Conservation (phyloP, 305 asterid species). For the Stenogyne calaminthoides region DNA sequence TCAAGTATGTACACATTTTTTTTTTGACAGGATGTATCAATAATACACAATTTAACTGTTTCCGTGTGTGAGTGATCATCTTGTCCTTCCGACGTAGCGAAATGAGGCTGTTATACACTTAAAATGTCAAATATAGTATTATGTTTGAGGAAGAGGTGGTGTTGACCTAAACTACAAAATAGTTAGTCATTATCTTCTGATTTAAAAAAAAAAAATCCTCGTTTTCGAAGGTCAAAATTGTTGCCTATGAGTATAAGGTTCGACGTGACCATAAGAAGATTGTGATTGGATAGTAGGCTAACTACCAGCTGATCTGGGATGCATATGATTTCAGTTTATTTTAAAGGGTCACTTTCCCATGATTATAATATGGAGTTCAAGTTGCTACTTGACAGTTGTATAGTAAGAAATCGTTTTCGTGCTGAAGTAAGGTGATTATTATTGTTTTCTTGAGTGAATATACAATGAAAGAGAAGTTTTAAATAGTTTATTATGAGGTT, state of each 20-base stretch:
- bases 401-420: slow-evolving; percentile 21
- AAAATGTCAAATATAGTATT: slow-evolving; percentile 29
- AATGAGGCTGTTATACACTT: slow-evolving; percentile 6
- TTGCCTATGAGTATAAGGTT: slow-evolving; percentile 20
- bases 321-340: no score
- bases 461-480: slow-evolving; percentile 8
- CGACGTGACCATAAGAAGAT: slow-evolving; percentile 10
- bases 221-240: slow-evolving; percentile 29
- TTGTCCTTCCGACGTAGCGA: slow-evolving; percentile 20
- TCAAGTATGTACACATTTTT: not conserved
- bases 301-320: no score
- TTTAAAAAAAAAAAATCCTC: not conserved
- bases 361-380: not conserved
- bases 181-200: slow-evolving; percentile 24
- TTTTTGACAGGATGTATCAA: no score
- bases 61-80: not conserved
- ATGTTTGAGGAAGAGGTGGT: slow-evolving; percentile 25
- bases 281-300: slow-evolving; percentile 29
- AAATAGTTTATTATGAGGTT: not conserved
- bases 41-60: not conserved
- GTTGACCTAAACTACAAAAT: slow-evolving; percentile 21
- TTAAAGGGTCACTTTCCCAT: no score
- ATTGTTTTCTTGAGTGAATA: slow-evolving; percentile 7
- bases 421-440: slow-evolving; percentile 17
- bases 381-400: not conserved